phyloP scores from a whole-genome alignment of 352 stramenopile genomes.

The Phytophthora podocarpi region DNA sequence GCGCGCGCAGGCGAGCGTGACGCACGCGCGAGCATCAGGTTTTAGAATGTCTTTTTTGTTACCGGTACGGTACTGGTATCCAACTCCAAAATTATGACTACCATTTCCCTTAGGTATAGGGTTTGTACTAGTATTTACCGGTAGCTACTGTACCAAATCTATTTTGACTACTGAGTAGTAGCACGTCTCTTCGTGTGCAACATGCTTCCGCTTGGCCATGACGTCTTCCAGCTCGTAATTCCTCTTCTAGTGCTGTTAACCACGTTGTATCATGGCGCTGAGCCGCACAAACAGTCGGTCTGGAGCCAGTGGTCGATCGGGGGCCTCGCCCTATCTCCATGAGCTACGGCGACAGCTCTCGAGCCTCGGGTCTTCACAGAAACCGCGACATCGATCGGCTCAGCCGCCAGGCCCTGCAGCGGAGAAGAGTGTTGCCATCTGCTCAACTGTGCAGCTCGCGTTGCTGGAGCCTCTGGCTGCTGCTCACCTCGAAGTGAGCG shows the following conservation, averaged over 20 bases:
- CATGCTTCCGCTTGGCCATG: neutral
- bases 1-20: slow-evolving; percentile 3
- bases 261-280: slow-evolving; percentile 15
- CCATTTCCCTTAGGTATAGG: no score
- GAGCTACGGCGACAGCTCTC: slow-evolving; percentile 24
- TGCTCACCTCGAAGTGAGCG: slow-evolving; percentile 30
- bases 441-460: slow-evolving; percentile 15
- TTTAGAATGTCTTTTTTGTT: no score
- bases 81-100: no score
- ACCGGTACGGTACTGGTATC: no score
- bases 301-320: slow-evolving; percentile 4
- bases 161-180: no score
- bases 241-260: no score
- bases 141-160: no score
- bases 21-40: slow-evolving; percentile 4
- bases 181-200: neutral
- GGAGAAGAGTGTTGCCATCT: slow-evolving; percentile 31
- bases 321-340: slow-evolving; percentile 22
- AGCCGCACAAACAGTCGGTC: slow-evolving; percentile 22
- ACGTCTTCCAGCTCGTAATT: neutral
- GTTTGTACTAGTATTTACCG: no score
- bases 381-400: slow-evolving; percentile 7
- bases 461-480: slow-evolving; percentile 19
- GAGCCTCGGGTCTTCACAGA: slow-evolving; percentile 20
- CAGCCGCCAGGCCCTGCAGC: slow-evolving; percentile 21